phyloP scores from a whole-genome alignment of 495 filamentous ascomycete genomes.

The Annulohypoxylon nitens region DNA sequence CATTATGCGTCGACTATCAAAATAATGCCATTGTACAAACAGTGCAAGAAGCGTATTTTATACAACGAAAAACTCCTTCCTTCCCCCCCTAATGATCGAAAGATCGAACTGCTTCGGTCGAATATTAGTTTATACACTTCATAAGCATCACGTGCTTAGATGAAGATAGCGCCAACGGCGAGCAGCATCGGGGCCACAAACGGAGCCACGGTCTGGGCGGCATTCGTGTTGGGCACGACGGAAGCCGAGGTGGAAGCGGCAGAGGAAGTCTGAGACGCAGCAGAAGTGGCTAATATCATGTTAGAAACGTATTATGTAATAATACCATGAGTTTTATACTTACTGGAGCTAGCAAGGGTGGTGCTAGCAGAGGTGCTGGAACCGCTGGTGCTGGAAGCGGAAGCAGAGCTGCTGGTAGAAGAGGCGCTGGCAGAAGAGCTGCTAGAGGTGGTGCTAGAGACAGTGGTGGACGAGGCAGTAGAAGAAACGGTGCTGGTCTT shows the following conservation, averaged over 20 bases:
- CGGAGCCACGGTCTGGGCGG: conserved; percentile 46
- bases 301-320: conserved; percentile 36
- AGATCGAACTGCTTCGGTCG: conserved; percentile 12
- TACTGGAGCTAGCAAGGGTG: conserved; percentile 43
- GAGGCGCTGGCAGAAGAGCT: conserved; percentile 43
- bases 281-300: conserved; percentile 32
- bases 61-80: conserved; percentile 32
- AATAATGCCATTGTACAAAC: conserved; percentile 28
- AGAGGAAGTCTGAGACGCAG: conserved; percentile 35
- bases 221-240: conserved; percentile 45
- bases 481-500: conserved; percentile 38
- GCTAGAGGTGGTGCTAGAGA: conserved; percentile 45
- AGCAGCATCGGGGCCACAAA: conserved; percentile 48
- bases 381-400: conserved; percentile 24
- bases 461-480: conserved; percentile 43
- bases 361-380: conserved; percentile 42
- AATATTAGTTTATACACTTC: neutral
- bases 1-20: conserved; percentile 36
- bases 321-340: conserved; percentile 29
- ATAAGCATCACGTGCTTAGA: conserved; percentile 31
- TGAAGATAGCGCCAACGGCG: conserved; percentile 43
- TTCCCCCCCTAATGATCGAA: neutral
- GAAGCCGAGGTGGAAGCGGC: conserved; percentile 32
- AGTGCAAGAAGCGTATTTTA: conserved; percentile 34
- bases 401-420: conserved; percentile 47